Conservation (phyloP, 2,329 filamentous ascomycete species). For the Clarireedia paspali region DNA sequence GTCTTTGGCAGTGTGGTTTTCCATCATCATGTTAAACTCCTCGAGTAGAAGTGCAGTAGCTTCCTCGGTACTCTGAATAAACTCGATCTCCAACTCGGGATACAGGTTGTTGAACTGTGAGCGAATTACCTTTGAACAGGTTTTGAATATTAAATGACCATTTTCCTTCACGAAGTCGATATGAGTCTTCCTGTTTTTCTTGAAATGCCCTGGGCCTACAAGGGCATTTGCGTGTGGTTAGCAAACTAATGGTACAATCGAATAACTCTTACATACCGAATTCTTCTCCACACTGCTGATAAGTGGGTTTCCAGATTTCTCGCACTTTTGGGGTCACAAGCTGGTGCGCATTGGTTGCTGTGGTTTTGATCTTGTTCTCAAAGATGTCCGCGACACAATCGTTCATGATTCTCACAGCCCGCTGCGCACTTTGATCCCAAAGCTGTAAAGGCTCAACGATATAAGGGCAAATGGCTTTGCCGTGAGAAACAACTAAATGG, state of each 20-base stretch:
- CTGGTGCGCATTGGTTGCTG: neutral
- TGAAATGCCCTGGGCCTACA: conserved; percentile 11
- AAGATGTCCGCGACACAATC: neutral
- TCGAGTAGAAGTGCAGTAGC: neutral
- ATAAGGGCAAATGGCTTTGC: neutral
- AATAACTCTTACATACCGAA: conserved; percentile 1
- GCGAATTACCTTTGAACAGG: neutral
- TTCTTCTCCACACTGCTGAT: conserved; percentile 8
- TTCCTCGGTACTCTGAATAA: neutral
- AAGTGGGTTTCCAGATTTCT: neutral
- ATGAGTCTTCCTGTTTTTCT: conserved; percentile 12
- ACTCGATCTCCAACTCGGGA: neutral
- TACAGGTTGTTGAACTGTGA: neutral
- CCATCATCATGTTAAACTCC: neutral
- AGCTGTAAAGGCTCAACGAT: neutral
- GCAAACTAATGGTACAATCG: neutral
- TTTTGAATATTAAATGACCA: conserved; percentile 8
- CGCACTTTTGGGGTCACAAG: neutral
- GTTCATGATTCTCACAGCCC: neutral
- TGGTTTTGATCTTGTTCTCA: neutral
- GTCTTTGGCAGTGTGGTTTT: neutral
- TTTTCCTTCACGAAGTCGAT: neutral
- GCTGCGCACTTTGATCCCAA: neutral
- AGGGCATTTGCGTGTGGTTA: neutral
- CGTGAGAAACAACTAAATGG: neutral